Conservation (phyloP, 768 basidiomycete species). For the Tricholoma saponaceum region DNA sequence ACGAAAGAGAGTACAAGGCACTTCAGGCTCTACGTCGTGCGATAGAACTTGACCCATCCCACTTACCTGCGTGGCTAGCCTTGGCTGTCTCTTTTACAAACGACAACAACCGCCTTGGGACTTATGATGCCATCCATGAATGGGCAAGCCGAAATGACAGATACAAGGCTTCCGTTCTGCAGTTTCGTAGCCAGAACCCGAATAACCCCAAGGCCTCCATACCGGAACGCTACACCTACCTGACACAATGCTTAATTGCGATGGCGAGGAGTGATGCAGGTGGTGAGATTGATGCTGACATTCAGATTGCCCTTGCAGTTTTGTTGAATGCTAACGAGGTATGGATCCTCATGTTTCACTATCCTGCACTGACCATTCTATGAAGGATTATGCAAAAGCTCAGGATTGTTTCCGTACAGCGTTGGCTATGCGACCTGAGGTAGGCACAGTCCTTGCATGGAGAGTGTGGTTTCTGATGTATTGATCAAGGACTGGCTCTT, state of each 20-base stretch:
- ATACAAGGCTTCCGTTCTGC: conserved; percentile 44
- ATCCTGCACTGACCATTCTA: conserved; percentile 5
- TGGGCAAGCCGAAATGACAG: conserved; percentile 73
- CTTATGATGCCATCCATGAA: conserved; percentile 75
- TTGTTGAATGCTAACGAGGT: conserved; percentile 92
- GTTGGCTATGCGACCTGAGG: conserved; percentile 81
- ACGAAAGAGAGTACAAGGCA: conserved; percentile 90
- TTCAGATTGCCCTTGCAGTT: conserved; percentile 92
- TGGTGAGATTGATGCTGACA: conserved; percentile 81
- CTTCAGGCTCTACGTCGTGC: conserved; percentile 80
- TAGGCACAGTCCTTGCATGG: conserved; percentile 28
- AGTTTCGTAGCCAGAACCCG: conserved; percentile 31
- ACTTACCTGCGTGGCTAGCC: conserved; percentile 84
- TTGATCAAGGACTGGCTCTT: conserved; percentile 76
- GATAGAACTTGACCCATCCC: conserved; percentile 72
- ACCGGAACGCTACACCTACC: conserved; percentile 39
- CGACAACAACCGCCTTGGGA: conserved; percentile 70
- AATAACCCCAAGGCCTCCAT: conserved; percentile 24
- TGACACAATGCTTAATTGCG: conserved; percentile 76
- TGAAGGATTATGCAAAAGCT: conserved; percentile 85
- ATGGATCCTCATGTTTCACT: conserved; percentile 11
- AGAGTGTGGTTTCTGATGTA: conserved; percentile 4
- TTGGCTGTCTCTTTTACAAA: conserved; percentile 90
- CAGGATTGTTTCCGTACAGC: conserved; percentile 93
- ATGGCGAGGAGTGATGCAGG: conserved; percentile 64